Evolutionary conservation across 768 basidiomycete species (phyloP), one percentile per base, ranked within the genome.

Genomic region (Guyanaporus albipodus): DNA sequence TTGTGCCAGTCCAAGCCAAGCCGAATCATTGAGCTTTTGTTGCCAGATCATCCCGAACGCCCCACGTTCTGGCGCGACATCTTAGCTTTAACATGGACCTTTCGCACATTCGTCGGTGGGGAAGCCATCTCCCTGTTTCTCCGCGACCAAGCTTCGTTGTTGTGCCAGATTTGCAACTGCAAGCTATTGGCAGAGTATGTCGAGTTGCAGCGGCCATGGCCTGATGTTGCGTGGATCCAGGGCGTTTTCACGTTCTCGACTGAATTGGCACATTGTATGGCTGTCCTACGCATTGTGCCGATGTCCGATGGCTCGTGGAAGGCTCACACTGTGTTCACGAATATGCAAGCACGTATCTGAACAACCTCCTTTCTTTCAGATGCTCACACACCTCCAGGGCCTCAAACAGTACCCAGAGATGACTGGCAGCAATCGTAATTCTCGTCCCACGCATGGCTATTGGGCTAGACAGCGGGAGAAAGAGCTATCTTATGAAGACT

Each of bases 291-390:
- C 15, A 38, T 66, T 83, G 44, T 72, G 72, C 40, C 61, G 71
- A 18, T 57, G 74, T 64, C 68, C 6, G 51, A 48, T 35, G 59
- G 61, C n/a, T 55, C 47, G 9, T 85, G 84, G 84, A 79, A 76
- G 59, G 80, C 80, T 0, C 73, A 79, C 54, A 69, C 69, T 11
- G 52, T 83, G 15, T 80, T 76, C 55, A 85, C 84, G 2, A 73
- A 76, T 45, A 68, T 87, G 15, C 79, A 83, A 26, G 45, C 40
- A 39, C 14, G 29, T 19, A 32, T 11, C 17, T 19, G 2, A 10
- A 19, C 6, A 10, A 6, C 8, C 8, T 29, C 23, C 21, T 23
- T n/a, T 38, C 32, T 46, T 10, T 26, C 10, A 23, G 9, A 15
- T 17, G 11, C 18, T 39, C 28, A 39, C 18, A 4, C 23, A 15